A percentile compares a stretch with the other conserved stretches of the same genome.
phyloP scores from a whole-genome alignment of 202 grass and related monocot genomes.

The Musa balbisiana region DNA sequence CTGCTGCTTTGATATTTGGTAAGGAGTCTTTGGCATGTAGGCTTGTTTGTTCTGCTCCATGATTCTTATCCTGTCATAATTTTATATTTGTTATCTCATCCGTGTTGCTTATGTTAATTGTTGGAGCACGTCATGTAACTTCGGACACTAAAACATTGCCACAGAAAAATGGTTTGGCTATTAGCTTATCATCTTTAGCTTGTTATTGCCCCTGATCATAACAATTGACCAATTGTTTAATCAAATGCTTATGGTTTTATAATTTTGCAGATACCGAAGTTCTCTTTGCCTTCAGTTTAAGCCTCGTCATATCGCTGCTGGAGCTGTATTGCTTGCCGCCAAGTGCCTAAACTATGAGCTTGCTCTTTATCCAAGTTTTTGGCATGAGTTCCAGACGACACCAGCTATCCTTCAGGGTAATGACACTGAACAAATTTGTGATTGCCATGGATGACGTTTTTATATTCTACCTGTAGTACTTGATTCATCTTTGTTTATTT shows the following conservation, averaged over 20 bases:
- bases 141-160: conserved; percentile 1
- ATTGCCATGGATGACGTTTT: not conserved
- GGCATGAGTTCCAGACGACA: conserved; percentile 73
- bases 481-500: conserved; percentile 12
- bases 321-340: conserved; percentile 73
- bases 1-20: conserved; percentile 59
- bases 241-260: conserved; percentile 8
- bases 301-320: conserved; percentile 80
- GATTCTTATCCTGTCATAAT: not conserved
- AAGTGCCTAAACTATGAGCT: conserved; percentile 54
- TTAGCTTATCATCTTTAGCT: not conserved
- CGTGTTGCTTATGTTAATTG: not conserved
- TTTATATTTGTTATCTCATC: not conserved
- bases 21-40: conserved; percentile 44
- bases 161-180: conserved; percentile 8
- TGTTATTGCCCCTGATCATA: not conserved
- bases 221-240: conserved; percentile 12
- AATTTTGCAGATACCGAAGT: conserved; percentile 49
- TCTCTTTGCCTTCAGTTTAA: conserved; percentile 96
- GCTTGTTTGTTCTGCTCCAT: conserved; percentile 27
- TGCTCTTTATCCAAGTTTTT: conserved; percentile 47
- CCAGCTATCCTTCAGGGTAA: conserved; percentile 74
- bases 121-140: not conserved
- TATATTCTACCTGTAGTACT: not conserved
- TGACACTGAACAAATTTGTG: not conserved